Base-by-base conservation (phyloP, 441 rosid genomes). In the Jatropha podagrica region DNA sequence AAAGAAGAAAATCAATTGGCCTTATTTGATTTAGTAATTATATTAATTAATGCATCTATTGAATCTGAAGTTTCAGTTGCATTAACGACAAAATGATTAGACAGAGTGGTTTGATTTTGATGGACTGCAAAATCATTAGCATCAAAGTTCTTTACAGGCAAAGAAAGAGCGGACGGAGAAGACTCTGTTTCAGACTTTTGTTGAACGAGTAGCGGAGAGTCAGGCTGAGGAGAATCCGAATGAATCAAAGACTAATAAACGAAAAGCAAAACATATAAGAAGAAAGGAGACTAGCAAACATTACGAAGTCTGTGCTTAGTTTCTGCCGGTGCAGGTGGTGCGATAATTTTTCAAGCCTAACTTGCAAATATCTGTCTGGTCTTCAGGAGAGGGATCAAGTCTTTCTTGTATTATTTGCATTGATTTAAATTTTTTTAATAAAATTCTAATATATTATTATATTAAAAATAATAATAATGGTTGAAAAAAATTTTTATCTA, bases 191-290 rank as follows among this genome's bases (percentile, higher is more conserved):
- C 27, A 52, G 67, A 27, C 5, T 56, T 59, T 64, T 59, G 76
- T 0, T 71, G 54, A 20, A 32, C 18, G 66, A 78, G 60, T 41
- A 52, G 56, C 37, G 62, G 78, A 14, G 80, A 42, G 37, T 79
- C 79, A 2, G 55, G 81, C 71, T n/a, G 93, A 80, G 7, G 90
- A 54, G 60, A 82, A 78, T 9, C 74, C 70, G 78, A 82, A 49
- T 55, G 93, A 86, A 78, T 88, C 86, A 49, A 91, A 84, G 76
- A 85, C 5, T 69, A 90, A 75, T 51, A 93, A 78, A 74, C 88
- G 94, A 69, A 86, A 91, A 70, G 92, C 84, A 71, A 90, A 82
- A 71, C 92, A 89, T 20, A 85, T 42, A 5, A 91, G 74, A 65
- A 93, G 85, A 69, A 88, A 85, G 37, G 90, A 93, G 77, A 87